Base-by-base conservation (phyloP, 225 moss, liverwort and hornwort genomes). In the Antitrichia curtipendula region DNA sequence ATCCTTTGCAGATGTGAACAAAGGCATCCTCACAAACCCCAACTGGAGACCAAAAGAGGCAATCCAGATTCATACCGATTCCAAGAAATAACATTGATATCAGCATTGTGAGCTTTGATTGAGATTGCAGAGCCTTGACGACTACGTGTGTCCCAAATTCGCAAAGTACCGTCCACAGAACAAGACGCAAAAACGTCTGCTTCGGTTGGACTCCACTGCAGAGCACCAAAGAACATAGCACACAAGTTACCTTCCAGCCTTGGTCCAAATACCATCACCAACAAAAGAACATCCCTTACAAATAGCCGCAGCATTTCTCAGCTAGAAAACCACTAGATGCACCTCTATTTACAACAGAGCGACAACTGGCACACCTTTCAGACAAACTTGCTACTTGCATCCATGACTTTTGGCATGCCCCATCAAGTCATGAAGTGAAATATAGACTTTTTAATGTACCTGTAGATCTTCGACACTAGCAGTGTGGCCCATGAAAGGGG, bases 191-290 rank as follows among this genome's bases (percentile, higher is more conserved):
- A 97, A 73, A 99, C 97, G 89, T 96, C 94, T 80, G 94, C 92
- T 92, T 97, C 95, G 13, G 96, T 96, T 81, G 99, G 99, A 88
- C 99, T 99, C 99, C 99, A 99, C 99, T 99, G 97, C 57, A 87
- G 25, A 75, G 17, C 45, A 80, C 56, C 80, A 86, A 78, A 77
- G 79, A 61, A 58, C 15, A 86, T 38, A 60, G 58, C 53, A 21
- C 53, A 83, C 45, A 60, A 80, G 65, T 76, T 40, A 28, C 68
- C 75, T 72, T 60, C 61, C 19, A 47, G 17, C 13, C 34, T 40
- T 49, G 14, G 47, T 82, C 34, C 41, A 74, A 75, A 84, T 50
- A 36, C 32, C 50, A 80, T 57, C 64, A 71, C 63, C 78, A 50
- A 61, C 49, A 45, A 40, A n/a, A 66, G 20, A 50, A 70, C 54